A percentile compares a stretch with the other conserved stretches of the same genome.
These are phyloP conservation scores for Penicillium sp. DNA, from an alignment of 2,329 filamentous ascomycete genomes.

Conservation along the genomic window DNA sequence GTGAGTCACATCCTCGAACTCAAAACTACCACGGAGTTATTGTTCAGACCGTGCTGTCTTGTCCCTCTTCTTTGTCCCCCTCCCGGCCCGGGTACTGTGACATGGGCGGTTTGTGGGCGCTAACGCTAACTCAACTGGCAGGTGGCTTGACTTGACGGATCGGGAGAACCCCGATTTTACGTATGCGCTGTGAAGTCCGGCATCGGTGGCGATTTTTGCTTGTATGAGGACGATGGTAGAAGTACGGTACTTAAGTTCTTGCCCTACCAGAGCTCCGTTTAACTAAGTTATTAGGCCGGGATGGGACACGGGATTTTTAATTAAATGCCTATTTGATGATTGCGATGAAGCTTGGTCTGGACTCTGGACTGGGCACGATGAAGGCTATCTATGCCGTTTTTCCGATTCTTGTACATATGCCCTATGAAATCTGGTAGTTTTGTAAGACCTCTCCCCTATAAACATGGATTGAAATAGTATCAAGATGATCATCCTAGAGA, in stretches of 20 bases:
- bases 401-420: not conserved
- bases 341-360: not conserved
- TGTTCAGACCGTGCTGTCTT: not conserved
- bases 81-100: not conserved
- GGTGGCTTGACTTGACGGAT: constrained; percentile 65
- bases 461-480: too few relatives aligned
- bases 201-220: not conserved
- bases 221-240: not conserved
- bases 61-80: not conserved
- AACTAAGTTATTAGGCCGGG: not conserved
- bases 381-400: not conserved
- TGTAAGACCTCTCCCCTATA: too few relatives aligned
- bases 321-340: not conserved
- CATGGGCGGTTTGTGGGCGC: not conserved
- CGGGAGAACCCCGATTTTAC: constrained; percentile 66
- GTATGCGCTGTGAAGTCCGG: constrained; percentile 48
- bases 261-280: not conserved
- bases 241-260: not conserved
- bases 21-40: too few relatives aligned
- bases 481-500: too few relatives aligned
- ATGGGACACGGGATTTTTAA: not conserved
- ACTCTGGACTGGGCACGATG: not conserved
- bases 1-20: constrained; percentile 38
- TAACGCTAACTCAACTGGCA: constrained; percentile 16
- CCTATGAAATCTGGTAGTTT: not conserved